These are phyloP conservation scores for Coniochaeta hoffmannii DNA, from an alignment of 2,329 filamentous ascomycete species.

Conservation along the genomic window DNA sequence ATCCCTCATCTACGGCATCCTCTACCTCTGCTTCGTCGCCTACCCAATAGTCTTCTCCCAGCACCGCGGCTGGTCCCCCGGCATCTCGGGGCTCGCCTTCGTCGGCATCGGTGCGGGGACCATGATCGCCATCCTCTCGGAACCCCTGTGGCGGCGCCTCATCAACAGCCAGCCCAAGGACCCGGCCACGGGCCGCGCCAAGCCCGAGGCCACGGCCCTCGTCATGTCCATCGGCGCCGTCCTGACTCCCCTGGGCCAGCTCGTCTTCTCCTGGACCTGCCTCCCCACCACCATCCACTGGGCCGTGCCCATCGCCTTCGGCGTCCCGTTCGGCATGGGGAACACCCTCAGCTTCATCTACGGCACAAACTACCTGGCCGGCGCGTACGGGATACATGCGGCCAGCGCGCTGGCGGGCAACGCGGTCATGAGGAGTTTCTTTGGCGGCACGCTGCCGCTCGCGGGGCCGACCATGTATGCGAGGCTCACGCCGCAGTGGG, in stretches of 20 bases:
- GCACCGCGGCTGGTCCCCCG: conserved; percentile 67
- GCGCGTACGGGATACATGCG: conserved; percentile 69
- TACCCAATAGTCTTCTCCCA: conserved; percentile 79
- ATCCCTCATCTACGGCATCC: conserved; percentile 76
- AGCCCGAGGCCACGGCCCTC: conserved; percentile 74
- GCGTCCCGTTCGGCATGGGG: conserved; percentile 68
- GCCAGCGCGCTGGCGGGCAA: conserved; percentile 73
- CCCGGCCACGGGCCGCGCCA: conserved; percentile 62
- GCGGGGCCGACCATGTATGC: conserved; percentile 65
- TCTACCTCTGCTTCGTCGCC: conserved; percentile 81
- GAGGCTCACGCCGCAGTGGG: conserved; percentile 63
- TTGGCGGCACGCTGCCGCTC: conserved; percentile 65
- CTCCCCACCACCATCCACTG: conserved; percentile 71
- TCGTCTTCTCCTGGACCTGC: conserved; percentile 85
- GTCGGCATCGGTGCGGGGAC: conserved; percentile 61
- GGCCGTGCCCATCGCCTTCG: conserved; percentile 67
- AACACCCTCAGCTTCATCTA: conserved; percentile 75
- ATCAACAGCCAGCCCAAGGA: conserved; percentile 73
- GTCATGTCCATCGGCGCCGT: conserved; percentile 73
- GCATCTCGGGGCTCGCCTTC: conserved; percentile 71
- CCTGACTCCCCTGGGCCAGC: conserved; percentile 67
- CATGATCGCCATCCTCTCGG: conserved; percentile 51
- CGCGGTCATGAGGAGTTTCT: conserved; percentile 57
- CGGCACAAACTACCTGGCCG: conserved; percentile 66
- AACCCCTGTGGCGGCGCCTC: conserved; percentile 67